Conservation (phyloP, 1,284 basidiomycete genomes). For the Butyriboletus appendiculatus region DNA sequence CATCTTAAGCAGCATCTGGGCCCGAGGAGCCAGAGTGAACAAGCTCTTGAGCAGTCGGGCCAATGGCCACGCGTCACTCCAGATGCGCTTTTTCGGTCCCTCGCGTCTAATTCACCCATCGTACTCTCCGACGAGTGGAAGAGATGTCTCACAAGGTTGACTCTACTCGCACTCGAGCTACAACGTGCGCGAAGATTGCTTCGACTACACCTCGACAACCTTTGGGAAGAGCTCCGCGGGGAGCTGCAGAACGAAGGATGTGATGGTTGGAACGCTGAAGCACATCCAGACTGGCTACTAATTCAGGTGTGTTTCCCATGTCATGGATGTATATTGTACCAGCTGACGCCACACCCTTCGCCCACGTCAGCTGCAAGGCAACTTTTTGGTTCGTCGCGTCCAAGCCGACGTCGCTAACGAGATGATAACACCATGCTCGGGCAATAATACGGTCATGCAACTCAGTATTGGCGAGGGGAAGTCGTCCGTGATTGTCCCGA, state of each 20-base stretch:
- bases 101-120: conserved; percentile 21
- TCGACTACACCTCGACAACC: conserved; percentile 2
- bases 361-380: conserved; percentile 47
- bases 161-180: conserved; percentile 18
- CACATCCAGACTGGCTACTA: conserved; percentile 46
- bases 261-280: conserved; percentile 13
- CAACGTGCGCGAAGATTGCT: conserved; percentile 34
- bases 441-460: conserved; percentile 45
- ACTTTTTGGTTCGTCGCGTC: conserved; percentile 42
- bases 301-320: conserved; percentile 40
- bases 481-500: conserved; percentile 53
- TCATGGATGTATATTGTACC: too few relatives aligned
- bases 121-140: conserved; percentile 29
- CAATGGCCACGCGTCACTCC: conserved; percentile 35
- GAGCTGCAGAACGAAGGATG: conserved; percentile 35
- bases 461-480: conserved; percentile 65
- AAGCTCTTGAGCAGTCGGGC: conserved; percentile 18
- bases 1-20: conserved; percentile 13
- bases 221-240: conserved; percentile 35
- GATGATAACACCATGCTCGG: conserved; percentile 47
- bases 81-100: conserved; percentile 24
- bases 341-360: neutral
- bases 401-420: conserved; percentile 44
- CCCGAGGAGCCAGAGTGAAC: conserved; percentile 16
- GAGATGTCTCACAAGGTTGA: conserved; percentile 23